A percentile compares a stretch with the other conserved stretches of the same genome.
These are phyloP conservation scores for Candida railenensis DNA, from an alignment of 805 yeast species.

Conservation along the genomic window DNA sequence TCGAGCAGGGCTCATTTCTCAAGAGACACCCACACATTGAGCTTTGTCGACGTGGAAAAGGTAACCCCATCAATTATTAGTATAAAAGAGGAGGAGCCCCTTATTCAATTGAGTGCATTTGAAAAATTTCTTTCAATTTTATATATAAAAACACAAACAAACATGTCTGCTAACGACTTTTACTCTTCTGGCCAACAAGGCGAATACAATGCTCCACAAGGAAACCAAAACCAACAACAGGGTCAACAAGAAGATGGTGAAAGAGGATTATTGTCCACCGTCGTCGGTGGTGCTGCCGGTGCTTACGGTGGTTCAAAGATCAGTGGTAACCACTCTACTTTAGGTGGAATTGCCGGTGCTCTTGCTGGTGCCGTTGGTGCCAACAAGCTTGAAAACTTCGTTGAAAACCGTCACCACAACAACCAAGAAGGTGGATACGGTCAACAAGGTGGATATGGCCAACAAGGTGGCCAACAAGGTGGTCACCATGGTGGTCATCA, in stretches of 20 bases:
- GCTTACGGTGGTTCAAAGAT: conserved; percentile 26
- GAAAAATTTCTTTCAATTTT: not conserved
- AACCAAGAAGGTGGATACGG: conserved; percentile 10
- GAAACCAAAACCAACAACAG: conserved; percentile 9
- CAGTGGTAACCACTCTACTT: conserved; percentile 23
- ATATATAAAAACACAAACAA: not conserved
- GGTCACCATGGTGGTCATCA: not conserved
- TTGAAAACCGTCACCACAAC: conserved; percentile 5
- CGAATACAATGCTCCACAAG: conserved; percentile 10
- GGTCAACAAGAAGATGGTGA: conserved; percentile 22
- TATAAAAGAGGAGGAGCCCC: not conserved
- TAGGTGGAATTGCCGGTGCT: conserved; percentile 30
- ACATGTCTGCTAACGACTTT: conserved; percentile 8
- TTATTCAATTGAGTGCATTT: not conserved
- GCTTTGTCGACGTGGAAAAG: not conserved
- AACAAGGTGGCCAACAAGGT: conserved; percentile 7
- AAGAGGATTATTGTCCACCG: conserved; percentile 23
- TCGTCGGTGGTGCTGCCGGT: conserved; percentile 32
- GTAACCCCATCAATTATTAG: not conserved
- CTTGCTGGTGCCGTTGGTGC: conserved; percentile 28
- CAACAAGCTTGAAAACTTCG: conserved; percentile 24
- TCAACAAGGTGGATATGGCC: conserved; percentile 11
- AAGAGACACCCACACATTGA: not conserved
- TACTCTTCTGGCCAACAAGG: conserved; percentile 7
- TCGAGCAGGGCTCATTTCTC: not conserved